Percentiles rank a stretch among this genome's conserved stretches.
These are phyloP conservation scores for Boletus reticulatus DNA, from an alignment of 768 basidiomycete species.

Conservation along the genomic window DNA sequence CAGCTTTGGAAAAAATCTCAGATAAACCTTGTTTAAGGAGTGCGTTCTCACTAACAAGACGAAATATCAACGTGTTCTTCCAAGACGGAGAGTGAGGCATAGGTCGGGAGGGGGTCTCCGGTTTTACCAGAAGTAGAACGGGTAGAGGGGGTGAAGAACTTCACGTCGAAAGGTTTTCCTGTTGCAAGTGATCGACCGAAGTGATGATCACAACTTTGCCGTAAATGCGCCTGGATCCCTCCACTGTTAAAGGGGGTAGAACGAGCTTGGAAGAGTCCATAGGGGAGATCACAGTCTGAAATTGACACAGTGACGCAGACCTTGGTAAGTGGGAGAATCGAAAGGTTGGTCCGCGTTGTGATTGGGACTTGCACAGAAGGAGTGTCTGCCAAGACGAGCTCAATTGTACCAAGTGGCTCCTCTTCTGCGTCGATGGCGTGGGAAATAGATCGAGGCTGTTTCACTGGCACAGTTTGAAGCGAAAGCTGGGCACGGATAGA, in stretches of 20 bases:
- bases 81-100: constrained; percentile 17
- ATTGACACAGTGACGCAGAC: constrained; percentile 14
- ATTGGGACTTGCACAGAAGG: background rate
- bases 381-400: constrained; percentile 1
- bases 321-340: background rate
- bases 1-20: constrained; percentile 12
- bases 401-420: background rate
- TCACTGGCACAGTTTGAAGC: background rate
- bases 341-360: background rate
- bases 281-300: constrained; percentile 10
- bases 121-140: background rate
- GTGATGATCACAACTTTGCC: constrained; percentile 1
- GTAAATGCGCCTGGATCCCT: background rate
- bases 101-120: background rate
- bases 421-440: background rate
- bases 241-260: background rate
- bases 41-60: constrained; percentile 3
- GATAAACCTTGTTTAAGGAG: background rate
- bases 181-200: constrained; percentile 15
- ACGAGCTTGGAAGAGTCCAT: constrained; percentile 13
- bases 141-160: constrained; percentile 12
- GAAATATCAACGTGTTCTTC: constrained; percentile 4
- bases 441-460: background rate
- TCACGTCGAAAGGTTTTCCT: constrained; percentile 20
- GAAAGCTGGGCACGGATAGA: constrained; percentile 13